Evolutionary conservation across 2,329 filamentous ascomycete genomes (phyloP), one percentile per base, ranked within the genome.

Genomic region (Ceratocystiopsis brevicomis): DNA sequence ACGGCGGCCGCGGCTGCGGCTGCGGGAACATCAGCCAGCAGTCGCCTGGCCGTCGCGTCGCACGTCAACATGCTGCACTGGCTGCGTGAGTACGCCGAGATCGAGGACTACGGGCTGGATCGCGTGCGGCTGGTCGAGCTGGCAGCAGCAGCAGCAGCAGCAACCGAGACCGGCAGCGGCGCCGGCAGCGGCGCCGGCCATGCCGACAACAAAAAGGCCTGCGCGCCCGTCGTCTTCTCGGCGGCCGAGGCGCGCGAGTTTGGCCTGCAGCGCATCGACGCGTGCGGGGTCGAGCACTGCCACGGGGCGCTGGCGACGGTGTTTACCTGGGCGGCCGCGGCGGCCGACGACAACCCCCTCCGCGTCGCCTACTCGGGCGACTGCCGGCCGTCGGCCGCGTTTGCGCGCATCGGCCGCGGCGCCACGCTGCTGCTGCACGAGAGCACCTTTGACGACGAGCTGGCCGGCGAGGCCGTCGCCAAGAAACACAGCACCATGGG

Each of bases 351-450:
- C 33, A 13, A 34, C 10, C 43, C 46, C 16, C 81, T 98, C 57
- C 90, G 88, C 57, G 69, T 94, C 45, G 84, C 85, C 39, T 98
- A 94, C 62, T 93, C 84, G 5, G 90, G 90, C 44, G 90, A 98
- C 63, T 96, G 88, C 57, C 73, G 90, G 8, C 90, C 90, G 0
- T 84, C 75, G 4, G 53, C 62, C 3, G 56, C 62, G 0, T 95
- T 98, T 55, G 73, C 76, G 0, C 51, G 59, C 13, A 80, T 88
- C 41, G 92, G 83, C 39, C 63, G 64, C 39, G 77, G 76, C 48
- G 78, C 81, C 2, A 93, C 88, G 14, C 69, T 98, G 8, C 73
- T 95, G 6, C 75, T 98, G 44, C 90, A 98, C 63, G 90, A 98
- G 67, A 87, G 86, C 48, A 98, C 90, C 0, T 96, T 98, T 56